Conservation (phyloP, 2,329 filamentous ascomycete genomes). For the Colletotrichum cereale region DNA sequence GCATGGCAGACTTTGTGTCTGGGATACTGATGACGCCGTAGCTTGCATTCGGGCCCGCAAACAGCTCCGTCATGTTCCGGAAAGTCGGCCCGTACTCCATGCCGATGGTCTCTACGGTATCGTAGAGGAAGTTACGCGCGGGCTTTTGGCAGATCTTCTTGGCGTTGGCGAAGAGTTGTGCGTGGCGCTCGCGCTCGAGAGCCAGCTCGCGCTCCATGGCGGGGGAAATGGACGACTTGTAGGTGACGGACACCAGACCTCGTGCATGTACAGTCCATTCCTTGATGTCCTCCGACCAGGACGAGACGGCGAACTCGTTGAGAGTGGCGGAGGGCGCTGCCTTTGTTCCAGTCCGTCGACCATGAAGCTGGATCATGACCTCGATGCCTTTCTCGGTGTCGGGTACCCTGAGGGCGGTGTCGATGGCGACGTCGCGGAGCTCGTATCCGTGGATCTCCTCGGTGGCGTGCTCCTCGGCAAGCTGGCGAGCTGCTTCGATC, state of each 20-base stretch:
- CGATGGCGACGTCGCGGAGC: slow-evolving; percentile 43
- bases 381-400: slow-evolving; percentile 42
- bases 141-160: slow-evolving; percentile 34
- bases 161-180: slow-evolving; percentile 25
- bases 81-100: slow-evolving; percentile 42
- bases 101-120: slow-evolving; percentile 37
- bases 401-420: slow-evolving; percentile 39
- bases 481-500: slow-evolving; percentile 41
- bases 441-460: slow-evolving; percentile 42
- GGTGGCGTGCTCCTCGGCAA: slow-evolving; percentile 21
- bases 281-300: slow-evolving; percentile 33
- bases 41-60: slow-evolving; percentile 5
- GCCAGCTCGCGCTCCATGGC: slow-evolving; percentile 28
- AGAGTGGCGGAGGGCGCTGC: slow-evolving; percentile 23
- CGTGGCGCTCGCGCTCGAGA: slow-evolving; percentile 26
- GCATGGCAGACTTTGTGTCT: slow-evolving; percentile 37
- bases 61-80: slow-evolving; percentile 38
- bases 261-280: slow-evolving; percentile 35
- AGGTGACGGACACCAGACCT: slow-evolving; percentile 36
- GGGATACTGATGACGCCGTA: slow-evolving; percentile 29
- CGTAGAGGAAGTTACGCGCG: slow-evolving; percentile 37
- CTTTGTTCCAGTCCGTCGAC: slow-evolving; percentile 36
- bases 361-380: slow-evolving; percentile 41
- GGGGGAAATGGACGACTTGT: slow-evolving; percentile 26
- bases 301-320: slow-evolving; percentile 37